phyloP scores from a whole-genome alignment of 371 early-diverging fungal genomes.

The Amoeboaphelidium occidentale region DNA sequence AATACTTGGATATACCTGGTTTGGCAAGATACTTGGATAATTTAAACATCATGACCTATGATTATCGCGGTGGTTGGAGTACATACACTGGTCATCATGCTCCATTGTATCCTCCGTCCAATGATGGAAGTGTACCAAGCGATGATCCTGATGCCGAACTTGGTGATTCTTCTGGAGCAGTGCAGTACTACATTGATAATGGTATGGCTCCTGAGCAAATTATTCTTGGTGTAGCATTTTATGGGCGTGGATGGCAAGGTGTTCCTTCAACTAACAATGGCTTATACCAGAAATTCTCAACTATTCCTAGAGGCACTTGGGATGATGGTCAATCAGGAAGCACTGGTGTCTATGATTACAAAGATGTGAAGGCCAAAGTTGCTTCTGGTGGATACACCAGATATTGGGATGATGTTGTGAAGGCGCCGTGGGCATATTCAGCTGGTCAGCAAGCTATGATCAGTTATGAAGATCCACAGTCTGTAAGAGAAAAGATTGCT shows the following conservation, averaged over 20 bases:
- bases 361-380: constrained; percentile 1
- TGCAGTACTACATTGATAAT: not conserved
- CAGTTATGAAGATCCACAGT: constrained; percentile 37
- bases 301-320: not conserved
- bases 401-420: constrained; percentile 28
- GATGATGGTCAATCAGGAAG: not conserved
- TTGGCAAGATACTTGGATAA: constrained; percentile 34
- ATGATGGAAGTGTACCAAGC: too few relatives aligned
- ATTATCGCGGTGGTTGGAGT: constrained; percentile 35
- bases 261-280: constrained; percentile 21
- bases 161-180: constrained; percentile 12
- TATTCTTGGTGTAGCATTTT: constrained; percentile 35
- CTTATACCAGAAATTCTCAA: constrained; percentile 5
- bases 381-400: constrained; percentile 16
- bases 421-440: constrained; percentile 44
- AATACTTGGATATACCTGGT: constrained; percentile 22
- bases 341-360: constrained; percentile 7
- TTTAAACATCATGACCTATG: constrained; percentile 28
- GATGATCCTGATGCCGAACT: too few relatives aligned
- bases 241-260: constrained; percentile 24
- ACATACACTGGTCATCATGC: constrained; percentile 33
- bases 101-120: constrained; percentile 19
- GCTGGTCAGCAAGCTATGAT: constrained; percentile 21
- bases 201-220: constrained; percentile 14
- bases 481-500: constrained; percentile 25